Conservation (phyloP, 192 early-diverging fungal species). For the Linnemannia zychae region DNA sequence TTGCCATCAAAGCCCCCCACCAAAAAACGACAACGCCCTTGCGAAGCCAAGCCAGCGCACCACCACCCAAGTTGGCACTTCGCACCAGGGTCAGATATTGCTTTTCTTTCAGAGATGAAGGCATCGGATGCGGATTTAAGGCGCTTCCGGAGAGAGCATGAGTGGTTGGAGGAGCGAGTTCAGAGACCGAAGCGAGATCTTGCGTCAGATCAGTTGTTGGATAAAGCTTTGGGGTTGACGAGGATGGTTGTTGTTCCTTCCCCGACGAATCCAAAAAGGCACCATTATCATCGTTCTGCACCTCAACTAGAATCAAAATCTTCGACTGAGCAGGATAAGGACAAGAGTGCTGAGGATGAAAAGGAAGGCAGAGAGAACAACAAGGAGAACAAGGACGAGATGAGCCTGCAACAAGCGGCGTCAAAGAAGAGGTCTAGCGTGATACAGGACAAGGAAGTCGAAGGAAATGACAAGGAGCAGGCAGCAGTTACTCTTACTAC, state of each 20-base stretch:
- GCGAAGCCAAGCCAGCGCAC: neutral
- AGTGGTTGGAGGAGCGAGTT: conserved; percentile 47
- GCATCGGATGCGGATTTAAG: conserved; percentile 39
- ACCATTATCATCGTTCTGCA: neutral
- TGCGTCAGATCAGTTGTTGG: conserved; percentile 22
- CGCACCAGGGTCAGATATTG: conserved; percentile 43
- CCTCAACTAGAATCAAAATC: too few species aligned
- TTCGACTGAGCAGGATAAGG: too few species aligned
- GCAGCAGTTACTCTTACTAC: neutral
- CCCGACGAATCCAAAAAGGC: neutral
- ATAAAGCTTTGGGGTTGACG: conserved; percentile 40
- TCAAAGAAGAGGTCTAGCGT: neutral
- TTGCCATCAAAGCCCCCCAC: neutral
- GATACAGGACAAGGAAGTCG: neutral
- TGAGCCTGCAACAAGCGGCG: neutral
- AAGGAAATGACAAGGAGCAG: neutral
- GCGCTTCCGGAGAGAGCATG: conserved; percentile 41
- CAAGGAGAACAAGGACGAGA: too few species aligned
- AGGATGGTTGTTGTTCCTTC: neutral
- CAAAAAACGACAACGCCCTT: neutral
- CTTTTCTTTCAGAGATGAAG: conserved; percentile 46
- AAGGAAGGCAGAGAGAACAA: neutral
- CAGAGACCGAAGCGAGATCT: conserved; percentile 15
- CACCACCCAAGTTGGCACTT: conserved; percentile 24
- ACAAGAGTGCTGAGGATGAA: neutral